Conservation (phyloP, 2,329 filamentous ascomycete genomes). For the Laburnicola sp. region DNA sequence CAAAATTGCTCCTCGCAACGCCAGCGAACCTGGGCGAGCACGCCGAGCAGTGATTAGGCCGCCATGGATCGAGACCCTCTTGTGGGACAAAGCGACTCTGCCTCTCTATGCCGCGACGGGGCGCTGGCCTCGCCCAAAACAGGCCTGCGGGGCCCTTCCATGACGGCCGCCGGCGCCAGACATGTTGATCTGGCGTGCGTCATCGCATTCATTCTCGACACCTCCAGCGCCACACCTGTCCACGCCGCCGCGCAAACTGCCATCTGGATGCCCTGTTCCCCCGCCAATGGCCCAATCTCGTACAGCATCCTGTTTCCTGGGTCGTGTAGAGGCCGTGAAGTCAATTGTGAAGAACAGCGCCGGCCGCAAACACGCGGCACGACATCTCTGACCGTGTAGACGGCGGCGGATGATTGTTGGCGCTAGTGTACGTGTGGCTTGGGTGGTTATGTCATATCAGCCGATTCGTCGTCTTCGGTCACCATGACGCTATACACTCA, state of each 20-base stretch:
- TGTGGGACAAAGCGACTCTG: not conserved
- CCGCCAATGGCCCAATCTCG: too few relatives aligned
- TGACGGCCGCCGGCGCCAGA: not conserved
- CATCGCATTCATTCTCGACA: conserved; percentile 3
- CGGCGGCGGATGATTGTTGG: not conserved
- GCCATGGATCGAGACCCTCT: not conserved
- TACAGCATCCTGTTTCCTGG: too few relatives aligned
- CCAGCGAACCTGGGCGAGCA: not conserved
- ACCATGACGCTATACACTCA: conserved; percentile 6
- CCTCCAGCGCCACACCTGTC: not conserved
- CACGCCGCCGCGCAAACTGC: not conserved
- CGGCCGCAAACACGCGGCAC: not conserved
- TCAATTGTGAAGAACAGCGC: too few relatives aligned
- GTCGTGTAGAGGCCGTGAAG: too few relatives aligned
- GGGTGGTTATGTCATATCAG: not conserved
- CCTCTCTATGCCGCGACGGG: not conserved
- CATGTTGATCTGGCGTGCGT: conserved; percentile 4
- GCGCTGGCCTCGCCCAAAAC: not conserved
- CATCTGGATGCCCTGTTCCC: not conserved
- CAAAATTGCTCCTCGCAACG: conserved; percentile 6
- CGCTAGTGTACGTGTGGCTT: not conserved
- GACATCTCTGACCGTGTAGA: not conserved
- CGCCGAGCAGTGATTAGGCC: not conserved
- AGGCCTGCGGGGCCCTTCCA: not conserved
- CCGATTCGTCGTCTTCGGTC: not conserved